Evolutionary conservation across 2,329 filamentous ascomycete species (phyloP).

Genomic region (Tetracladium maxilliforme): DNA sequence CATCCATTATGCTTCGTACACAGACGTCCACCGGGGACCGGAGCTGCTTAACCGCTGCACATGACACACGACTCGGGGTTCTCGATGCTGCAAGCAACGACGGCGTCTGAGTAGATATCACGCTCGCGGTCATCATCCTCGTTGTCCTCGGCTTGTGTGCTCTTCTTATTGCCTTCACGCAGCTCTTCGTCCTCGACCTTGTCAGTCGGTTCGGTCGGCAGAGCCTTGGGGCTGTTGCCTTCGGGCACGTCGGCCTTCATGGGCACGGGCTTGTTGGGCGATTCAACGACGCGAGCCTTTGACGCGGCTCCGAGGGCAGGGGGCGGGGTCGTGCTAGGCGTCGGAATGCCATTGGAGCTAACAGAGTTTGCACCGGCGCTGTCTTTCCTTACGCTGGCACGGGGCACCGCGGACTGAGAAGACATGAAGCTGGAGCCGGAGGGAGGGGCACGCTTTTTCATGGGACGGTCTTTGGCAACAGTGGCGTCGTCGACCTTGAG

Average conservation of each 20-base stretch:
- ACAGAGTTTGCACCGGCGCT: constrained; percentile 14
- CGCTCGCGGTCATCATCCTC: constrained; percentile 61
- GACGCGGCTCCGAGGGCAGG: constrained; percentile 28
- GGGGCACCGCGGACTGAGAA: constrained; percentile 47
- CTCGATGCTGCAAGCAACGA: constrained; percentile 89
- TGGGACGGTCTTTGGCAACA: constrained; percentile 45
- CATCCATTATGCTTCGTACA: too few species aligned
- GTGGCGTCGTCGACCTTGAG: constrained; percentile 78
- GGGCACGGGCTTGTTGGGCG: constrained; percentile 44
- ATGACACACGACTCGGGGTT: constrained; percentile 91
- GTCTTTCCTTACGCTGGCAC: constrained; percentile 49
- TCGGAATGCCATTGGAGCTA: constrained; percentile 47
- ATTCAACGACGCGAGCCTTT: too few species aligned
- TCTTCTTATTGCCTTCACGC: constrained; percentile 33
- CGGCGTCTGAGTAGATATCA: constrained; percentile 92
- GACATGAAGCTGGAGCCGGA: constrained; percentile 36
- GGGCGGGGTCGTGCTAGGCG: constrained; percentile 52
- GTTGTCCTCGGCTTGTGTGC: constrained; percentile 59
- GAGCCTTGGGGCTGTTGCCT: constrained; percentile 63
- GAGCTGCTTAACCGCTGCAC: constrained; percentile 97
- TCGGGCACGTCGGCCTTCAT: constrained; percentile 70
- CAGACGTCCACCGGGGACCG: too few species aligned
- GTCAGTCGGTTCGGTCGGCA: constrained; percentile 53
- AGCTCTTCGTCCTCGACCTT: constrained; percentile 53
- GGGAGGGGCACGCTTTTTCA: constrained; percentile 57